Evolutionary conservation across 352 stramenopile genomes (phyloP).

Genomic region (Thraustotheca clavata): DNA sequence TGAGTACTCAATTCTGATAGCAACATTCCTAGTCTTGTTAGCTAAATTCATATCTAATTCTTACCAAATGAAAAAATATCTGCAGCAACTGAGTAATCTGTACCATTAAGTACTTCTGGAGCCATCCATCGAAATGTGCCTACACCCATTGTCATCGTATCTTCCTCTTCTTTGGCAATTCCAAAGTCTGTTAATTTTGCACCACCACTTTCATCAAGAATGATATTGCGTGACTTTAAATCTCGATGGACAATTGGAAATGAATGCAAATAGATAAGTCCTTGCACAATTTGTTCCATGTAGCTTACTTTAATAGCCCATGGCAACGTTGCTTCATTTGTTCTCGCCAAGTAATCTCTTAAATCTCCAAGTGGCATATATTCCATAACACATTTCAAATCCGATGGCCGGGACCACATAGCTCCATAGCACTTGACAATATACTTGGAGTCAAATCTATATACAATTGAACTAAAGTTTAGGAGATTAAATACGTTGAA

Average conservation of each 20-base stretch:
- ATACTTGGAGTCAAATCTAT: slow-evolving; percentile 39
- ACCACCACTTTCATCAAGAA: slow-evolving; percentile 25
- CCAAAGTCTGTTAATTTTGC: slow-evolving; percentile 40
- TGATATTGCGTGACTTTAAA: slow-evolving; percentile 38
- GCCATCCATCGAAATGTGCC: slow-evolving; percentile 13
- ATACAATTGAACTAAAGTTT: slow-evolving; percentile 30
- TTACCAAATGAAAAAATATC: slow-evolving; percentile 32
- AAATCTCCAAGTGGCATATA: slow-evolving; percentile 44
- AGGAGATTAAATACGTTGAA: slow-evolving; percentile 22
- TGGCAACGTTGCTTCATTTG: slow-evolving; percentile 24
- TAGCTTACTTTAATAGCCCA: slow-evolving; percentile 23
- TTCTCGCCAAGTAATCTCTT: slow-evolving; percentile 32
- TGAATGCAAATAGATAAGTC: slow-evolving; percentile 37
- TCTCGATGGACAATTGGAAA: slow-evolving; percentile 33
- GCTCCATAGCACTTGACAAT: slow-evolving; percentile 44
- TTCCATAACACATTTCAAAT: slow-evolving; percentile 41
- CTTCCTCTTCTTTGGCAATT: slow-evolving; percentile 25
- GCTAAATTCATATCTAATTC: slow-evolving; percentile 28
- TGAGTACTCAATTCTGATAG: neutral
- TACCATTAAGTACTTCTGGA: slow-evolving; percentile 6
- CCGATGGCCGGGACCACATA: slow-evolving; percentile 41
- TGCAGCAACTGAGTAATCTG: slow-evolving; percentile 1
- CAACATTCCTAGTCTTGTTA: neutral
- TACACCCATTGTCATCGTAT: neutral
- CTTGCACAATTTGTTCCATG: slow-evolving; percentile 31